Evolutionary conservation across 768 basidiomycete species (phyloP).

Genomic region (Psilocybe cubensis): DNA sequence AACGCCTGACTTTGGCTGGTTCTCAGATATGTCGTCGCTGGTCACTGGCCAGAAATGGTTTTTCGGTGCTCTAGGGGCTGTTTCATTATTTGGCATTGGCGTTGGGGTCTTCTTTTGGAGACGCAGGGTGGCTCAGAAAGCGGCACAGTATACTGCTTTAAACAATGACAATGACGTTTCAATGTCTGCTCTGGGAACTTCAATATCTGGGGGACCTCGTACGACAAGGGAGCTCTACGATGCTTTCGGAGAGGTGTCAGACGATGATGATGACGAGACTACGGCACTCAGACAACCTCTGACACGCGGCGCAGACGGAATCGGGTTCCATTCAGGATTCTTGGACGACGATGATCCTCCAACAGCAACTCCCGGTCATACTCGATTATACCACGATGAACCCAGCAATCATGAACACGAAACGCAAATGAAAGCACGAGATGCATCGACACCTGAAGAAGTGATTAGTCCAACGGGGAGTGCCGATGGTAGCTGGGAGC

Average conservation of each 20-base stretch:
- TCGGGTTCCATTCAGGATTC: constrained; percentile 80
- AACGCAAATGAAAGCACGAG: constrained; percentile 5
- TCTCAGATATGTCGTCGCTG: constrained; percentile 75
- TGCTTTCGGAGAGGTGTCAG: constrained; percentile 91
- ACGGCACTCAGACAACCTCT: constrained; percentile 56
- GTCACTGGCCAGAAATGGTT: constrained; percentile 86
- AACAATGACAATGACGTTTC: constrained; percentile 71
- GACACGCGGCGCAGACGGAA: constrained; percentile 34
- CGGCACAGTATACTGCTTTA: constrained; percentile 59
- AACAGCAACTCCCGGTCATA: constrained; percentile 34
- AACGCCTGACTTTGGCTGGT: constrained; percentile 84
- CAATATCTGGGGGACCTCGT: constrained; percentile 43
- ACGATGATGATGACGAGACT: constrained; percentile 72
- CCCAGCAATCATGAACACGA: constrained; percentile 38
- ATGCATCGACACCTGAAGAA: constrained; percentile 15
- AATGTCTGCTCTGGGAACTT: constrained; percentile 69
- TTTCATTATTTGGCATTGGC: constrained; percentile 73
- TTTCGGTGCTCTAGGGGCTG: constrained; percentile 81
- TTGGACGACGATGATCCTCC: constrained; percentile 75
- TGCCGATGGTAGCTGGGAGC: constrained; percentile 78
- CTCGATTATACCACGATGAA: constrained; percentile 57
- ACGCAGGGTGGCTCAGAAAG: constrained; percentile 49
- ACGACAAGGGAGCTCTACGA: constrained; percentile 91
- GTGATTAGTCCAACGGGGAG: constrained; percentile 47
- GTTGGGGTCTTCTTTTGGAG: constrained; percentile 82